A percentile compares a stretch with the other conserved stretches of the same genome.
phyloP scores from a whole-genome alignment of 306 rosid species.

The Benincasa hispida region DNA sequence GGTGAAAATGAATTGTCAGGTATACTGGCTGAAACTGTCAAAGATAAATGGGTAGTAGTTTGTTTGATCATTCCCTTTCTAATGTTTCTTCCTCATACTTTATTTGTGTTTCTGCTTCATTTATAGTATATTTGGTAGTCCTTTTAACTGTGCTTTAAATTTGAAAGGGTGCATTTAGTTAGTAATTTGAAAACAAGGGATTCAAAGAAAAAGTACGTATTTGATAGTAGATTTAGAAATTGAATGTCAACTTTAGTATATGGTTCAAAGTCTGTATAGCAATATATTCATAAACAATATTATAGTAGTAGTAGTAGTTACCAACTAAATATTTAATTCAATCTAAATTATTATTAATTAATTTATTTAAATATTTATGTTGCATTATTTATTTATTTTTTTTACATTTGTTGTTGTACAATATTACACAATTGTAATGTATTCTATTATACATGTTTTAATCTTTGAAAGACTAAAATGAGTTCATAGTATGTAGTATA shows the following conservation, averaged over 20 bases:
- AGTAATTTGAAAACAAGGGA: background rate
- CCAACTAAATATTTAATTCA: background rate
- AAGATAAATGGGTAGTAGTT: background rate
- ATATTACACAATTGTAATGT: too few relatives aligned
- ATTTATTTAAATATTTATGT: too few relatives aligned
- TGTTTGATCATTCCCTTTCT: conserved; percentile 6
- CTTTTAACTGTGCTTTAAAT: background rate
- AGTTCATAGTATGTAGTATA: background rate
- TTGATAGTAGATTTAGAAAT: background rate
- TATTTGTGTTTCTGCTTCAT: background rate
- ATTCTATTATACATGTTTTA: background rate
- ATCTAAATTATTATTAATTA: background rate
- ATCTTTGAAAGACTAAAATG: background rate
- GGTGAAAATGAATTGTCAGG: conserved; percentile 38
- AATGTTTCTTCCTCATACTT: background rate
- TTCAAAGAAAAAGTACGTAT: background rate
- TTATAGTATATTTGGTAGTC: background rate
- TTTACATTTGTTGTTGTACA: too few relatives aligned
- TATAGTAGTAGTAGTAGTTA: background rate
- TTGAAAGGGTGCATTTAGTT: background rate
- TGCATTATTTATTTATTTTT: too few relatives aligned
- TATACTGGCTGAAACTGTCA: conserved; percentile 13
- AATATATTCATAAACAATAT: background rate
- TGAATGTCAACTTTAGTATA: background rate
- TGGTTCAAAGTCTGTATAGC: too few relatives aligned